Evolutionary conservation across 306 rosid genomes (phyloP).

Genomic region (Acacia crassicarpa): DNA sequence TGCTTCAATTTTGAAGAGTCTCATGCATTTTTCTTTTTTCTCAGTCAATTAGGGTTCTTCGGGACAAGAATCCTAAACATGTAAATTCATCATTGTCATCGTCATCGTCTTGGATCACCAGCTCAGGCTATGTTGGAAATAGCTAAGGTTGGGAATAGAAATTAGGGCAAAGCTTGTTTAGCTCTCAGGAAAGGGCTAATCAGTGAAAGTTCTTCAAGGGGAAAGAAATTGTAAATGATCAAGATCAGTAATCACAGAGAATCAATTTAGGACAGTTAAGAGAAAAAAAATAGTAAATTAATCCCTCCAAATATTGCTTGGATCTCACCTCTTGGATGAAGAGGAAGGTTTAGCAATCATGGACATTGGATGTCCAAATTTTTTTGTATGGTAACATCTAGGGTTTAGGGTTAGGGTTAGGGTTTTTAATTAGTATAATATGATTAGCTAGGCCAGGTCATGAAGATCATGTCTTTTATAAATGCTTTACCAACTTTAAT

Average conservation of each 20-base stretch:
- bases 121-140: conserved; percentile 62
- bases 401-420: conserved; percentile 27
- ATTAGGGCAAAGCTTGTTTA: conserved; percentile 26
- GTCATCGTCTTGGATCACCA: conserved; percentile 29
- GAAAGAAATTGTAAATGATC: conserved; percentile 59
- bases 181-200: conserved; percentile 59
- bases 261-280: conserved; percentile 39
- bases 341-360: conserved; percentile 49
- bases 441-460: conserved; percentile 23
- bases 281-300: conserved; percentile 32
- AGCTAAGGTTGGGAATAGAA: conserved; percentile 53
- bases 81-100: conserved; percentile 13
- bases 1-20: conserved; percentile 53
- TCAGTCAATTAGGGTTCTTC: conserved; percentile 46
- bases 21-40: conserved; percentile 63
- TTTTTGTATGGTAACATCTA: conserved; percentile 62
- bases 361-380: conserved; percentile 69
- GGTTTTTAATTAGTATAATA: conserved; percentile 33
- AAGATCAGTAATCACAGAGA: conserved; percentile 33
- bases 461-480: conserved; percentile 36
- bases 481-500: conserved; percentile 32
- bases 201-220: conserved; percentile 29
- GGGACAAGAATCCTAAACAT: conserved; percentile 43
- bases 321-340: conserved; percentile 42
- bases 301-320: conserved; percentile 51